phyloP scores from a whole-genome alignment of 768 basidiomycete species.

The Rhodotorula babjevae region DNA sequence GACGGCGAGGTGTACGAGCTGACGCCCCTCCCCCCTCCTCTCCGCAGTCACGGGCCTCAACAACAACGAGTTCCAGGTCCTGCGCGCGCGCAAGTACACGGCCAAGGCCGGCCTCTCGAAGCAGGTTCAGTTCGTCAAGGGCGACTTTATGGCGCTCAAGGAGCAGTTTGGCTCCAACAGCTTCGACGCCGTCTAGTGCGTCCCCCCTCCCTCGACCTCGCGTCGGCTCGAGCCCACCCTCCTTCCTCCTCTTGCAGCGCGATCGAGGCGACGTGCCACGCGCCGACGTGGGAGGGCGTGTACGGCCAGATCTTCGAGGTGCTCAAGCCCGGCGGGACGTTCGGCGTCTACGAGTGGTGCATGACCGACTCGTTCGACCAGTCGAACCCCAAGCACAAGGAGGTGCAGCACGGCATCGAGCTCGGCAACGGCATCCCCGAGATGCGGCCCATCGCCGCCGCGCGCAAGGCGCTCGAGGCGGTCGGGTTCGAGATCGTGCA shows the following conservation, averaged over 20 bases:
- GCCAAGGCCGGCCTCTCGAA: conserved; percentile 66
- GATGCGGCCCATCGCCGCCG: conserved; percentile 72
- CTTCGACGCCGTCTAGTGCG: conserved; percentile 80
- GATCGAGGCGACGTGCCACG: conserved; percentile 96
- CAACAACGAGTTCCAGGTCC: conserved; percentile 93
- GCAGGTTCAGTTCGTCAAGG: conserved; percentile 77
- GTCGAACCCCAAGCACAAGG: conserved; percentile 73
- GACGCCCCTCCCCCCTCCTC: too few species aligned
- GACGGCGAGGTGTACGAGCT: too few species aligned
- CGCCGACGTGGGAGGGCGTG: conserved; percentile 90
- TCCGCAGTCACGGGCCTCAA: conserved; percentile 54
- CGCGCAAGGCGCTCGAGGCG: conserved; percentile 68
- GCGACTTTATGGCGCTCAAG: conserved; percentile 91
- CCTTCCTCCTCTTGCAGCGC: conserved; percentile 62
- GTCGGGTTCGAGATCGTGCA: conserved; percentile 80
- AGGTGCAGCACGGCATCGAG: conserved; percentile 83
- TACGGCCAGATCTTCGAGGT: conserved; percentile 89
- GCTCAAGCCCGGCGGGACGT: conserved; percentile 91
- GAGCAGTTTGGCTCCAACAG: conserved; percentile 87
- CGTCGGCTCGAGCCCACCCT: too few species aligned
- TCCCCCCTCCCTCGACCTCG: not conserved
- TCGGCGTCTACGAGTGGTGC: conserved; percentile 98
- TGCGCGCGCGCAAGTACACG: conserved; percentile 79
- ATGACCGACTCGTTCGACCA: conserved; percentile 96
- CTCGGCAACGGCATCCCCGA: conserved; percentile 96